A percentile compares a stretch with the other conserved stretches of the same genome.
These are phyloP conservation scores for Wilhelminamyces savonicus DNA, from an alignment of 805 yeast genomes.

Conservation along the genomic window DNA sequence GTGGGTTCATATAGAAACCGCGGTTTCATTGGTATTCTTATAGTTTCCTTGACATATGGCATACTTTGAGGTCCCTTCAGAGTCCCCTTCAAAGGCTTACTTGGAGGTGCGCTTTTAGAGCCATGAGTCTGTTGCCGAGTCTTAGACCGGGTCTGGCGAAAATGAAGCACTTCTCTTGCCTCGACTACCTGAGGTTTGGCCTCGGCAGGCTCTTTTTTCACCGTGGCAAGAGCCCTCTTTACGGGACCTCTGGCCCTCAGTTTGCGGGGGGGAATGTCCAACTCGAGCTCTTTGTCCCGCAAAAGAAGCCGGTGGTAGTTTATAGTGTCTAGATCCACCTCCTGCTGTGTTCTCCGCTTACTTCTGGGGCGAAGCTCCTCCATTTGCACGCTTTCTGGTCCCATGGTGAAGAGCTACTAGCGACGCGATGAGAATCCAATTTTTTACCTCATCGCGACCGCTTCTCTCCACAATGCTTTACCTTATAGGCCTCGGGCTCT, in stretches of 20 bases:
- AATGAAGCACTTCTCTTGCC: too few species aligned
- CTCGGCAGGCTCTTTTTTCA: not conserved
- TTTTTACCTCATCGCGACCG: slow-evolving; percentile 1
- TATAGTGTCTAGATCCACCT: slow-evolving; percentile 12
- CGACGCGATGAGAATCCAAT: not conserved
- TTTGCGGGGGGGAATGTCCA: slow-evolving; percentile 21
- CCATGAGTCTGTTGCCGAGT: not conserved
- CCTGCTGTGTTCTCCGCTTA: slow-evolving; percentile 2
- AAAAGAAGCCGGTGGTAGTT: slow-evolving; percentile 12
- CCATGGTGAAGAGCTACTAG: not conserved
- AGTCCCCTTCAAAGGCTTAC: slow-evolving; percentile 2
- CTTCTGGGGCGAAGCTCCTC: not conserved
- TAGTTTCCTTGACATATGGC: not conserved
- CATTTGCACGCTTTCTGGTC: not conserved
- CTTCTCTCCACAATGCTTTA: slow-evolving; percentile 57
- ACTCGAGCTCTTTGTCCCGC: slow-evolving; percentile 11
- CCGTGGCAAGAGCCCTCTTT: not conserved
- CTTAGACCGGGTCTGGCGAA: too few species aligned
- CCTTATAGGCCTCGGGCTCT: slow-evolving; percentile 85
- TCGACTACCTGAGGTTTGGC: too few species aligned
- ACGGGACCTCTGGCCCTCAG: slow-evolving; percentile 1
- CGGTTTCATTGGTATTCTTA: slow-evolving; percentile 2
- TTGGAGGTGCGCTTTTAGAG: not conserved
- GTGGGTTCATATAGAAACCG: too few species aligned
- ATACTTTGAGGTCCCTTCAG: slow-evolving; percentile 1